Evolutionary conservation across 768 basidiomycete genomes (phyloP), one percentile per base, ranked within the genome.

Genomic region (Candolleomyces eurysporus): DNA sequence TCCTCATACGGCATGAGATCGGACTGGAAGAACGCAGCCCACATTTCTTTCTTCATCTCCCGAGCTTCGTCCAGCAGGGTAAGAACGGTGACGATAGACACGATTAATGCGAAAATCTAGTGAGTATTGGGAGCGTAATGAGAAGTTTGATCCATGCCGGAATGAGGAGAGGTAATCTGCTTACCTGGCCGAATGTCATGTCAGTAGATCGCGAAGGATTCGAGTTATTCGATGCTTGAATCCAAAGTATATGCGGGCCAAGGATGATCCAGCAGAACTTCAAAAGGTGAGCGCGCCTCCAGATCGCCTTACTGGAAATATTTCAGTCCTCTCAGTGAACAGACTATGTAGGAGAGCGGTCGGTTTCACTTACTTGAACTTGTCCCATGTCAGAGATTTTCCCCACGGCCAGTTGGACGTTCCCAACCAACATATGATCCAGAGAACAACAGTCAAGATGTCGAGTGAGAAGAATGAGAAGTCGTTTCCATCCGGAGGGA

Each of bases 31-130:
- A 57, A 39, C 5, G 56, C 56, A 3, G 21, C 21, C 56, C 56
- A 57, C n/a, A 46, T 46, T 14, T 22, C 16, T 13, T 42, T 36
- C 43, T 57, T 57, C 19, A 57, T 42, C 11, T 43, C 31, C 21
- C 22, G 42, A 11, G 56, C 56, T 48, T 57, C 56, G 56, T 57
- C 56, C 17, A 46, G 26, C 2, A 57, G 26, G 16, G 56, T 57
- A 16, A 57, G 19, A 10, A 57, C 31, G 3, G 40, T 57, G 40
- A 57, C 56, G 4, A 32, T 19, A 8, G 56, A 57, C 5, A 57
- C 56, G 26, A 57, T 43, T 6, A 57, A 46, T 22, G 56, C 40
- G 43, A 57, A 57, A 26, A 46, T 57, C 56, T 57, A 11, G 36
- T 36, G 36, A 36, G 11, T 6, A 7, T 8, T 36, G 6, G 6